These are phyloP conservation scores for Amphibolis antarctica DNA, from an alignment of 106 monocot genomes.

Conservation along the genomic window DNA sequence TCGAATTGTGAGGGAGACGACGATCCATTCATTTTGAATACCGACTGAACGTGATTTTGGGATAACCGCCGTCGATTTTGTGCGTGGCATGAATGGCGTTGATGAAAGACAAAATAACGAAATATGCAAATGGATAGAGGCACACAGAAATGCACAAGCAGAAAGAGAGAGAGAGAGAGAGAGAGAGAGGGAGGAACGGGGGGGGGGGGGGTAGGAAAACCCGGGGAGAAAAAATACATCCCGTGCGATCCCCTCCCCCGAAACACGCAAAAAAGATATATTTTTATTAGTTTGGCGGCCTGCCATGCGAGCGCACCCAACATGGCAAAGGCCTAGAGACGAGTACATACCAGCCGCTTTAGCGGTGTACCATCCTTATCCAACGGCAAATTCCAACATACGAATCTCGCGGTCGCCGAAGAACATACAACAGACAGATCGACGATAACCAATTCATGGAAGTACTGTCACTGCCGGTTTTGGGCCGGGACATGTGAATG, in stretches of 20 bases:
- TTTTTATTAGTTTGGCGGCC: constrained; percentile 18
- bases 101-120: neutral
- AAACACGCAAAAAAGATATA: constrained; percentile 6
- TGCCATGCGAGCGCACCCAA: constrained; percentile 22
- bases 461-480: too few relatives aligned
- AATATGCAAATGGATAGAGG: neutral
- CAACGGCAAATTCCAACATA: neutral
- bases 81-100: neutral
- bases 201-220: constrained; percentile 1
- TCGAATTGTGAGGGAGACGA: too few relatives aligned
- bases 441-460: neutral
- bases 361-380: neutral
- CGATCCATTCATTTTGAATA: neutral
- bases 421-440: neutral
- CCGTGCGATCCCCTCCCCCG: constrained; percentile 15
- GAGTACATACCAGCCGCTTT: neutral
- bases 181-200: neutral
- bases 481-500: too few relatives aligned
- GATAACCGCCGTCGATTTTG: neutral
- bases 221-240: constrained; percentile 11
- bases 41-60: neutral
- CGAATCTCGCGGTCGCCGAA: neutral
- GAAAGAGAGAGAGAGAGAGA: neutral
- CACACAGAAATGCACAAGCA: neutral
- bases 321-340: constrained; percentile 21